These are phyloP conservation scores for Fusarium multiceps DNA, from an alignment of 2,329 filamentous ascomycete genomes.

Conservation along the genomic window DNA sequence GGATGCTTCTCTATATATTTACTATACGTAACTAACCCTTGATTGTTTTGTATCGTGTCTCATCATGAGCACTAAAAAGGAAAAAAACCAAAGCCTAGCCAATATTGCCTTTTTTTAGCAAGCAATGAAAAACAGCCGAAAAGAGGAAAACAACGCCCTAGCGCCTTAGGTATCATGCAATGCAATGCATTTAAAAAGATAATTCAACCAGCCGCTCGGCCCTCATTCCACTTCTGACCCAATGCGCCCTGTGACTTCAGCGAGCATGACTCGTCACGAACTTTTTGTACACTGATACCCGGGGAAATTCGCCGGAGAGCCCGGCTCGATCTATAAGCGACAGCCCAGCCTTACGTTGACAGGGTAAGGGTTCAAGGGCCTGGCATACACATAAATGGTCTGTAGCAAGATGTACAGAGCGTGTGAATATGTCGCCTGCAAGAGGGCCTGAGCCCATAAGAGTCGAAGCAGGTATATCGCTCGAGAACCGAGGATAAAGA, in stretches of 20 bases:
- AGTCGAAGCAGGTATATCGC: conserved; percentile 4
- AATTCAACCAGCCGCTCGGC: conserved; percentile 20
- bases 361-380: background rate
- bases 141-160: conserved; percentile 20
- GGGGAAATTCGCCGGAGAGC: background rate
- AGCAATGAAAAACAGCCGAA: conserved; percentile 2
- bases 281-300: conserved; percentile 14
- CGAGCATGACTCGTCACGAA: conserved; percentile 27
- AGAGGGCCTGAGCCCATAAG: conserved; percentile 8
- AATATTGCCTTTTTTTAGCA: conserved; percentile 12
- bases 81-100: conserved; percentile 4
- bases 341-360: conserved; percentile 1
- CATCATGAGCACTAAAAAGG: conserved; percentile 20
- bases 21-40: conserved; percentile 7
- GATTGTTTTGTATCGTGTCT: conserved; percentile 32
- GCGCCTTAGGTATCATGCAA: conserved; percentile 44
- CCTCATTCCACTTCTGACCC: conserved; percentile 22
- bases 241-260: conserved; percentile 9
- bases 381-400: background rate
- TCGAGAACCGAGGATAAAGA: background rate
- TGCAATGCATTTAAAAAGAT: conserved; percentile 29
- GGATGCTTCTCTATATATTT: conserved; percentile 34
- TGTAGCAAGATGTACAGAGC: conserved; percentile 12
- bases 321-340: conserved; percentile 4
- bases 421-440: conserved; percentile 4